A percentile compares a stretch with the other conserved stretches of the same genome.
Conservation (phyloP, 2,329 filamentous ascomycete genomes). For the Diaporthe vaccinii region DNA sequence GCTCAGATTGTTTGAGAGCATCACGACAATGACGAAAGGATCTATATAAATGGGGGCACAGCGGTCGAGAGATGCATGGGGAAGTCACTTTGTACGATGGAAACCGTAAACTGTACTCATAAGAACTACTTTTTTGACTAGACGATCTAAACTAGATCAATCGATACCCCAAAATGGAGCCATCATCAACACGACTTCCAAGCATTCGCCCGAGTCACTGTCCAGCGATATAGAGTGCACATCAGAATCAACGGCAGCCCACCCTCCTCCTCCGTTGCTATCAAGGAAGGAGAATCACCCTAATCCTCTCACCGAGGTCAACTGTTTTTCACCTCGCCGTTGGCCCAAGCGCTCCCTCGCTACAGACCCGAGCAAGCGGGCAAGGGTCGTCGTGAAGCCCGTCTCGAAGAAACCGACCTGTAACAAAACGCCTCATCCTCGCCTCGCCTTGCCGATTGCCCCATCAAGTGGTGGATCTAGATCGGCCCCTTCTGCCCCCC, state of each 20-base stretch:
- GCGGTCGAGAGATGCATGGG: background rate
- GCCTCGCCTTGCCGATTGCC: conserved; percentile 27
- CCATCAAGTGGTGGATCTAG: conserved; percentile 20
- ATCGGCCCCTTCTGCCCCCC: background rate
- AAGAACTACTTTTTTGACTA: background rate
- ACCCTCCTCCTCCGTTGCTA: background rate
- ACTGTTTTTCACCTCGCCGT: background rate
- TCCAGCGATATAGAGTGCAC: background rate
- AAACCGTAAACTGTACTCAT: background rate
- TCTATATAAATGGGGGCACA: background rate
- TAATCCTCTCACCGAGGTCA: background rate
- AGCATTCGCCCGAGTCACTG: background rate
- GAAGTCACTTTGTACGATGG: background rate
- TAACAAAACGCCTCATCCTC: conserved; percentile 25
- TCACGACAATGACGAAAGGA: background rate
- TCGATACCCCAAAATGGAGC: conserved; percentile 12
- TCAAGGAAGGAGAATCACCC: background rate
- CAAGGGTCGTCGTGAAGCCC: conserved; percentile 18
- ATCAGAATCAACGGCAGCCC: background rate
- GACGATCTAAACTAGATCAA: background rate
- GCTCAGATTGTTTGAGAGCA: too few species aligned
- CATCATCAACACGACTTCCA: background rate
- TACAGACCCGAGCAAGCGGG: conserved; percentile 17
- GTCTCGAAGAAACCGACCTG: conserved; percentile 19
- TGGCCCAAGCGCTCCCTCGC: conserved; percentile 7